Base-by-base conservation (phyloP, 2,329 filamentous ascomycete genomes). In the Tolypocladium inflatum region DNA sequence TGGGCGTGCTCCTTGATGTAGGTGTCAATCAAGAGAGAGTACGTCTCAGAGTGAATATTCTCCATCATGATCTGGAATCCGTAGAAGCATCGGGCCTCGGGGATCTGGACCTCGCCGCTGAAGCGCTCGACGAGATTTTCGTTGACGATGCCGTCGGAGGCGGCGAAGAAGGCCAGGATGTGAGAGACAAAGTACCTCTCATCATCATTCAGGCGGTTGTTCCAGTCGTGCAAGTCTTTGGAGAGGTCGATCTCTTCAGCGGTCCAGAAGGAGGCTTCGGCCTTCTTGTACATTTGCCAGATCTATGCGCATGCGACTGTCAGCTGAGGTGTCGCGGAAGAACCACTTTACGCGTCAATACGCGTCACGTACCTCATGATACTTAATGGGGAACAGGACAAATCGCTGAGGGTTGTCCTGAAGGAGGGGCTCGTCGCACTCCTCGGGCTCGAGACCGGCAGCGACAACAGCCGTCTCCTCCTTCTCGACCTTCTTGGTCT, bases 41-140 rank as follows among this genome's bases (percentile, higher is more conserved):
- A 99, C 57, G 94, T 99, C 81, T 99, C 94, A 19, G 94, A 97
- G 84, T 99, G 94, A 70, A 99, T 96, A 80, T 99, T 99, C 83
- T 99, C 94, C 90, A 99, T 97, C 94, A 99, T 99, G 80, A 97
- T 97, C 81, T 99, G 94, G 85, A 99, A 99, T 64, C 94, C 94
- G 76, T 99, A 99, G 84, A 99, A 99, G 86, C 94, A 99, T 70
- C 94, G 91, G 63, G 94, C 94, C 79, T 99, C 94, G 13, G 94
- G 93, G 59, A 97, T 87, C 79, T 99, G 94, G 37, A 99, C 93
- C 78, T 99, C 94, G 64, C 85, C 87, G 70, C 90, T 96, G 86
- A 99, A 99, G 63, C 94, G 90, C 84, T 97, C 92, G 60, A 99
- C 87, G 30, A 99, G 83, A 82, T 99, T 99, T 84, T 99, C 94